phyloP scores from a whole-genome alignment of 179 eudicot genomes.

The Silene noctiflora region DNA sequence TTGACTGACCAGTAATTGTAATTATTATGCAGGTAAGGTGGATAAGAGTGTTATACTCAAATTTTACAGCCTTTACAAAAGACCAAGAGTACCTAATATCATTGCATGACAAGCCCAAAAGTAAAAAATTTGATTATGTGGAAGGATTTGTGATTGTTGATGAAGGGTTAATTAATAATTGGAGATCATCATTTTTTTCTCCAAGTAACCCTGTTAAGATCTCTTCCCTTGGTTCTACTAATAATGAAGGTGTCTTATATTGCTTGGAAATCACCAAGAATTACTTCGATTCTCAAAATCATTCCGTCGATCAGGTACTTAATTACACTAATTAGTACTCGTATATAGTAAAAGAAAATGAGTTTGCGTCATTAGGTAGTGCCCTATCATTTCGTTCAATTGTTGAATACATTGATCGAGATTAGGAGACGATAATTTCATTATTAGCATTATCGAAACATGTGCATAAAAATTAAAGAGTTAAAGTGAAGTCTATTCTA shows the following conservation, averaged over 20 bases:
- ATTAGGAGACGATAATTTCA: not conserved
- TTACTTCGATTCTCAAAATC: conserved; percentile 40
- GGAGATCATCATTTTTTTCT: conserved; percentile 90
- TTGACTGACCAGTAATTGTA: too few species aligned
- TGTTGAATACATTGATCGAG: conserved; percentile 2
- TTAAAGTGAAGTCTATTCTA: conserved; percentile 26
- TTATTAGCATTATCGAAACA: conserved; percentile 7
- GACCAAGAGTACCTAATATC: conserved; percentile 93
- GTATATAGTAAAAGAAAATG: too few species aligned
- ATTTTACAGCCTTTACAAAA: conserved; percentile 63
- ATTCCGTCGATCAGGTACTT: conserved; percentile 62
- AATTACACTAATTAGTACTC: not conserved
- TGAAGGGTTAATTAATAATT: conserved; percentile 74
- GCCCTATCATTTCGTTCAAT: not conserved
- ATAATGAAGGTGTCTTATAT: conserved; percentile 59
- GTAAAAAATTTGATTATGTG: conserved; percentile 70
- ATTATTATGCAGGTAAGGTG: conserved; percentile 62
- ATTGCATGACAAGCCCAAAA: conserved; percentile 43
- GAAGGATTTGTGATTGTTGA: conserved; percentile 91
- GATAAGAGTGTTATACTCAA: conserved; percentile 81
- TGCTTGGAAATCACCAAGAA: conserved; percentile 85
- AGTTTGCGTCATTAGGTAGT: not conserved
- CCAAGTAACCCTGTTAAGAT: conserved; percentile 79
- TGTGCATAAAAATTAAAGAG: conserved; percentile 9
- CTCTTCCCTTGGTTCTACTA: conserved; percentile 48